A percentile compares a stretch with the other conserved stretches of the same genome.
These are phyloP conservation scores for Xerocomus cyaneibrunnescens DNA, from an alignment of 1,284 basidiomycete genomes.

Conservation along the genomic window DNA sequence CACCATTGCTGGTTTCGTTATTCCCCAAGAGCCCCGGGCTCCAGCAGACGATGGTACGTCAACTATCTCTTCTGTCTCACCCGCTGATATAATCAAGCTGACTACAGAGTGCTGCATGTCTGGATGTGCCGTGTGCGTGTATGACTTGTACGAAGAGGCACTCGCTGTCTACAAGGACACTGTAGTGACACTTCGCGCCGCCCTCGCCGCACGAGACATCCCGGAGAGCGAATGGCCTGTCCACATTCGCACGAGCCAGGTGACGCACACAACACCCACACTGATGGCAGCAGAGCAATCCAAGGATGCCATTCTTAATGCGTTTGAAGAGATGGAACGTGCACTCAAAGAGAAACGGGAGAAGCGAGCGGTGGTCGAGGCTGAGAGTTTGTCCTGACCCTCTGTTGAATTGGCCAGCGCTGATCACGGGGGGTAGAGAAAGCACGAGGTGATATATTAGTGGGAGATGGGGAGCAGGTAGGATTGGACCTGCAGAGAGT, in stretches of 20 bases:
- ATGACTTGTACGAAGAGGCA: slow-evolving; percentile 83
- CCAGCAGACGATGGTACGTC: slow-evolving; percentile 59
- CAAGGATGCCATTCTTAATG: slow-evolving; percentile 45
- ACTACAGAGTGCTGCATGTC: slow-evolving; percentile 87
- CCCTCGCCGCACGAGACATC: slow-evolving; percentile 50
- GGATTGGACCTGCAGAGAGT: slow-evolving; percentile 12
- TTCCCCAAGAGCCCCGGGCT: slow-evolving; percentile 59
- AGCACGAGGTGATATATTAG: slow-evolving; percentile 20
- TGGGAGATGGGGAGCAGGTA: slow-evolving; percentile 6
- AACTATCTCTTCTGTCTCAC: neutral
- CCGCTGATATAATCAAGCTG: neutral
- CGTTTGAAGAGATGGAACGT: slow-evolving; percentile 69
- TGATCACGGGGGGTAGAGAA: slow-evolving; percentile 20
- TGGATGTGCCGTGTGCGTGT: slow-evolving; percentile 85
- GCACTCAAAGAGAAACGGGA: slow-evolving; percentile 47
- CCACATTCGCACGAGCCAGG: slow-evolving; percentile 32
- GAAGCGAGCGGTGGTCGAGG: slow-evolving; percentile 25
- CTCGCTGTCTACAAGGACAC: slow-evolving; percentile 63
- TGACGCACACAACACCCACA: neutral
- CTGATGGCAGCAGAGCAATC: slow-evolving; percentile 21
- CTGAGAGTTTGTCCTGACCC: slow-evolving; percentile 39
- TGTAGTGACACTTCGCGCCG: slow-evolving; percentile 49
- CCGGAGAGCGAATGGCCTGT: slow-evolving; percentile 68
- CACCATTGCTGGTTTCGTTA: slow-evolving; percentile 47
- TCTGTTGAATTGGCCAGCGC: slow-evolving; percentile 10